Evolutionary conservation across 2,329 filamentous ascomycete genomes (phyloP).

Genomic region (Ophiostoma novo-ulmi): DNA sequence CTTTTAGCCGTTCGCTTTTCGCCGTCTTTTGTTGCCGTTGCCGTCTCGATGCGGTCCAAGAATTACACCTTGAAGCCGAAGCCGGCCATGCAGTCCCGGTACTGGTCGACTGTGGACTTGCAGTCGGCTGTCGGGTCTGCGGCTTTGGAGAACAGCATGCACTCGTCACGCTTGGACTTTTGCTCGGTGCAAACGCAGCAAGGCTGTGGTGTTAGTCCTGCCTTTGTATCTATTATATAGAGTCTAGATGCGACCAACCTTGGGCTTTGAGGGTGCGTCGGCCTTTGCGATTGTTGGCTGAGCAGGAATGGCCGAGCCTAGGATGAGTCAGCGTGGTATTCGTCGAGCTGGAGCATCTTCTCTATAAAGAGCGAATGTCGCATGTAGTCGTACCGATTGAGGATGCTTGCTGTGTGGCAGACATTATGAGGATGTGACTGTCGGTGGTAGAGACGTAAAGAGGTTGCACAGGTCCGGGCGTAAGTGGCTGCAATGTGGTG

Average conservation of each 20-base stretch:
- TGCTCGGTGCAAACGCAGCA: slow-evolving; percentile 98
- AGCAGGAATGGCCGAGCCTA: slow-evolving; percentile 15
- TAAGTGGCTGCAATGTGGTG: not conserved
- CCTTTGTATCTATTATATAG: not conserved
- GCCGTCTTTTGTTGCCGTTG: not conserved
- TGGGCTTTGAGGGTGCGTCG: slow-evolving; percentile 39
- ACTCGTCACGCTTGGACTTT: slow-evolving; percentile 89
- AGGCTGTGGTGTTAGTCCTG: slow-evolving; percentile 51
- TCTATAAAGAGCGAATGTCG: not conserved
- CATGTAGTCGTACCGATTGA: slow-evolving; percentile 32
- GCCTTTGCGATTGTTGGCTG: slow-evolving; percentile 31
- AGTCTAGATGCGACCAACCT: slow-evolving; percentile 34
- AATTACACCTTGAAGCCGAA: slow-evolving; percentile 73
- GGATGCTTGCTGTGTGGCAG: slow-evolving; percentile 30
- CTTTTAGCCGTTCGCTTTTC: too few species aligned
- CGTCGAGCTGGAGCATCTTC: not conserved
- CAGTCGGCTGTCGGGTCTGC: slow-evolving; percentile 81
- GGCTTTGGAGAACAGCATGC: slow-evolving; percentile 93
- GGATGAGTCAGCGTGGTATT: not conserved
- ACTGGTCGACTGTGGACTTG: slow-evolving; percentile 73
- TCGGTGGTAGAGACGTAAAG: not conserved
- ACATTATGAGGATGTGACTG: slow-evolving; percentile 28
- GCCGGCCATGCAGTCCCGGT: slow-evolving; percentile 85
- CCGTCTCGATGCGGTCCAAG: not conserved
- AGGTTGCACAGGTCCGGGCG: not conserved